A percentile compares a stretch with the other conserved stretches of the same genome.
Conservation (phyloP, 1,139 yeast species). For the Schwanniomyces etchellsii region DNA sequence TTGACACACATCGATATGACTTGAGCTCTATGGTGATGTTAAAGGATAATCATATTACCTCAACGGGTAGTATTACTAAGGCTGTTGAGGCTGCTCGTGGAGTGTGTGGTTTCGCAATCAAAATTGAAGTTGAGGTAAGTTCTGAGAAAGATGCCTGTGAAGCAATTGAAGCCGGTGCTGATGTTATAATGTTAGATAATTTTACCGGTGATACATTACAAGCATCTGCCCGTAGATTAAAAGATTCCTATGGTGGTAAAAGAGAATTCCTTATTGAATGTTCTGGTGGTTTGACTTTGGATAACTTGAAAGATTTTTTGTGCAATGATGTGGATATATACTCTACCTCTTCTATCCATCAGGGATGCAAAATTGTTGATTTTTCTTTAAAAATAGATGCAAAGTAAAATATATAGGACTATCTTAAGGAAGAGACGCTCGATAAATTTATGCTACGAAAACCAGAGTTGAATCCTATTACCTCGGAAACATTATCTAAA, state of each 20-base stretch:
- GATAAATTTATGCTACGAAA: slow-evolving; percentile 35
- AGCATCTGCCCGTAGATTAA: slow-evolving; percentile 59
- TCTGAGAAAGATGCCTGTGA: slow-evolving; percentile 80
- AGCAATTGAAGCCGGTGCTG: slow-evolving; percentile 94
- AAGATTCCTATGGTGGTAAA: slow-evolving; percentile 47
- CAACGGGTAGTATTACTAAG: slow-evolving; percentile 83
- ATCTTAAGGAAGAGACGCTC: slow-evolving; percentile 38
- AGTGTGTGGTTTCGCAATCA: slow-evolving; percentile 84
- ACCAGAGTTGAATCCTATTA: slow-evolving; percentile 39
- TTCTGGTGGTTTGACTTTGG: slow-evolving; percentile 80
- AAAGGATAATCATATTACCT: slow-evolving; percentile 89
- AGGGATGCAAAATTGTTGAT: slow-evolving; percentile 77
- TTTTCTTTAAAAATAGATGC: slow-evolving; percentile 47
- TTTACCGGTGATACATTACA: slow-evolving; percentile 65
- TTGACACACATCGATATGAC: slow-evolving; percentile 89
- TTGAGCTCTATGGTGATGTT: slow-evolving; percentile 94
- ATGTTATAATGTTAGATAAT: slow-evolving; percentile 91
- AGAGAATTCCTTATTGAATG: slow-evolving; percentile 68
- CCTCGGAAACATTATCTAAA: slow-evolving; percentile 32
- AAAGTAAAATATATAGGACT: slow-evolving; percentile 4
- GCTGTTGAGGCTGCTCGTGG: slow-evolving; percentile 75
- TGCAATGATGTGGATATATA: slow-evolving; percentile 83
- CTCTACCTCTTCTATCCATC: slow-evolving; percentile 91
- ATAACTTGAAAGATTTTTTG: slow-evolving; percentile 60
- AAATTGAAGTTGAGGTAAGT: slow-evolving; percentile 90